Conservation (phyloP, 2,329 filamentous ascomycete genomes). For the Sarocladium oryzae region DNA sequence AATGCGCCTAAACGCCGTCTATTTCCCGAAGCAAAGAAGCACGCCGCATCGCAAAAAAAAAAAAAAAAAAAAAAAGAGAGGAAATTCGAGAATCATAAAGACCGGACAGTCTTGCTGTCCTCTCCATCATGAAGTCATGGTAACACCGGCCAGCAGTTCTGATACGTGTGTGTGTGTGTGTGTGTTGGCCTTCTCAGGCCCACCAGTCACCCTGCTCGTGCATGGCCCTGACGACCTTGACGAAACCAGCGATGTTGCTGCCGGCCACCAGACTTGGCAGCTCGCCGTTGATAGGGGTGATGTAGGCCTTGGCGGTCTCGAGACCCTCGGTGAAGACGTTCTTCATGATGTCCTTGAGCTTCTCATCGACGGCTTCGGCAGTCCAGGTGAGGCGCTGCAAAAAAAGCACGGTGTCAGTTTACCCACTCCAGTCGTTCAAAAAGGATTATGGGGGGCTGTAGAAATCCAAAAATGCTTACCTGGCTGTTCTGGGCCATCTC, state of each 20-base stretch:
- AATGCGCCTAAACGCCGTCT: not conserved
- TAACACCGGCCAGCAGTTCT: no score
- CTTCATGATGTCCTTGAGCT: conserved; percentile 94
- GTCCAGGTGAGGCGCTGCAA: conserved; percentile 73
- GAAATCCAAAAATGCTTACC: conserved; percentile 14
- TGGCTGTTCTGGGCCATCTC: conserved; percentile 98
- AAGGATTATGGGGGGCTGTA: not conserved
- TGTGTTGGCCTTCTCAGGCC: no score
- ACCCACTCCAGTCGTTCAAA: not conserved
- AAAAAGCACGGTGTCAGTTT: not conserved
- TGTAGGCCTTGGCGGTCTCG: conserved; percentile 83
- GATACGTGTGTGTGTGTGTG: no score
- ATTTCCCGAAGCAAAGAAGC: not conserved
- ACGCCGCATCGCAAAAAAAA: not conserved
- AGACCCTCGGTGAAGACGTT: conserved; percentile 85
- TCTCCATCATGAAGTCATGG: not conserved
- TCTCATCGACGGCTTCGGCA: conserved; percentile 79
- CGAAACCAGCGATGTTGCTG: conserved; percentile 95
- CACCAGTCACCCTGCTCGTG: conserved; percentile 96
- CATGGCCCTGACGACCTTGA: conserved; percentile 94
- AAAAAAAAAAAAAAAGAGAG: not conserved
- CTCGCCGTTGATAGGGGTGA: conserved; percentile 70
- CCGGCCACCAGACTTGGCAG: conserved; percentile 87
- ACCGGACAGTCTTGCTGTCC: conserved; percentile 2
- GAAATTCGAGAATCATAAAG: not conserved